These are phyloP conservation scores for Aspergillus nidulans DNA, from an alignment of 495 filamentous ascomycete species.

Conservation along the genomic window DNA sequence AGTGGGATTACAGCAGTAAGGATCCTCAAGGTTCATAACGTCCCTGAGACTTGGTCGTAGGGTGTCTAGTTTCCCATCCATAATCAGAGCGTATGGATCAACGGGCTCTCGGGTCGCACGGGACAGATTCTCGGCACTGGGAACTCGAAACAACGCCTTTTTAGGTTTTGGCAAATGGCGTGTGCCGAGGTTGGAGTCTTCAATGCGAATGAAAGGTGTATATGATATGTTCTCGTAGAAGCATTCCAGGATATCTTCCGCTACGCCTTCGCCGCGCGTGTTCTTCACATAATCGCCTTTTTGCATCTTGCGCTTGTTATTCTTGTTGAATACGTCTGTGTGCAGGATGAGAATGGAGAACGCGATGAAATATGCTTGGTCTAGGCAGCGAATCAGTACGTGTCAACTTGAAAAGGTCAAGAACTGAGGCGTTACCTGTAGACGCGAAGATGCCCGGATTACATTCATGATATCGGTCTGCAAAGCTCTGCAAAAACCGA, in stretches of 20 bases:
- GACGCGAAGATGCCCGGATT: constrained; percentile 92
- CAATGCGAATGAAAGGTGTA: constrained; percentile 94
- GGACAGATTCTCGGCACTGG: constrained; percentile 60
- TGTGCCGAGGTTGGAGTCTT: constrained; percentile 83
- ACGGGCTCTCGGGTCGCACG: constrained; percentile 74
- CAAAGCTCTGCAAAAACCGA: constrained; percentile 87
- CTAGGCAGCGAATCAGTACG: constrained; percentile 33
- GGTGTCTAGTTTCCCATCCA: constrained; percentile 79
- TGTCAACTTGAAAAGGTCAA: not conserved
- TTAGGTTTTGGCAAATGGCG: constrained; percentile 69
- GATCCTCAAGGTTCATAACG: constrained; percentile 87
- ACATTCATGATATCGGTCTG: constrained; percentile 95
- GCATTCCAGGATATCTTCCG: constrained; percentile 87
- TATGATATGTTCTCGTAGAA: constrained; percentile 99
- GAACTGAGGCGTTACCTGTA: constrained; percentile 44
- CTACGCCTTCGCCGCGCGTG: constrained; percentile 80
- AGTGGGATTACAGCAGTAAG: constrained; percentile 81
- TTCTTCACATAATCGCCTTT: constrained; percentile 95
- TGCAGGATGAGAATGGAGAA: constrained; percentile 96
- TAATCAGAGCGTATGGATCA: constrained; percentile 90
- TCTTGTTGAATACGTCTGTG: constrained; percentile 98
- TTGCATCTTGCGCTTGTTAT: constrained; percentile 99
- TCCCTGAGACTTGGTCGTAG: constrained; percentile 83
- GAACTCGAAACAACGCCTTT: constrained; percentile 67
- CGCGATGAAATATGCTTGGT: constrained; percentile 95